These are phyloP conservation scores for Yamagishiella unicocca DNA, from an alignment of 139 green algal genomes.

Conservation along the genomic window DNA sequence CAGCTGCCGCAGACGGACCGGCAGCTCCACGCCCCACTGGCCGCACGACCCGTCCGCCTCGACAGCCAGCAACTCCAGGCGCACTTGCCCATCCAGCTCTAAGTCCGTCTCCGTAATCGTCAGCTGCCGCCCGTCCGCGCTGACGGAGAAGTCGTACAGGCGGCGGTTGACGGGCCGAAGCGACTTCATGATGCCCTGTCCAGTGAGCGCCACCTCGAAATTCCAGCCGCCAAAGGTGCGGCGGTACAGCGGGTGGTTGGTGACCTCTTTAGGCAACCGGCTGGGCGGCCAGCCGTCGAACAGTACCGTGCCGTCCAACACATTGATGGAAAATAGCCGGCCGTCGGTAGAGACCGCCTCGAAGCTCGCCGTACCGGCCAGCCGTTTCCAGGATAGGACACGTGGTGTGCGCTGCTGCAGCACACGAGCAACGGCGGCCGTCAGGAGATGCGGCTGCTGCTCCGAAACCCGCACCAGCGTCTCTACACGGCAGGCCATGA, in stretches of 20 bases:
- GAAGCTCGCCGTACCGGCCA: conserved; percentile 40
- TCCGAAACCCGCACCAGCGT: background rate
- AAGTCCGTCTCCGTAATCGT: conserved; percentile 57
- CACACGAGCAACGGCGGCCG: background rate
- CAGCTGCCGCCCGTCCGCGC: background rate
- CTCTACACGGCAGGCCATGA: conserved; percentile 16
- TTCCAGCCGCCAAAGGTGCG: conserved; percentile 65
- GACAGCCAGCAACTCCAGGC: conserved; percentile 64
- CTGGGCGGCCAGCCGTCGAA: conserved; percentile 55
- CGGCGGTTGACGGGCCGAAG: conserved; percentile 24
- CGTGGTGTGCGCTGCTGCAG: background rate
- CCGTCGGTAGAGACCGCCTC: conserved; percentile 50
- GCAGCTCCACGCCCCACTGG: conserved; percentile 59
- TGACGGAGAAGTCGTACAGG: conserved; percentile 30
- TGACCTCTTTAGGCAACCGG: conserved; percentile 59
- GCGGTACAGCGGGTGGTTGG: conserved; percentile 62
- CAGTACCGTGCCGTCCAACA: conserved; percentile 62
- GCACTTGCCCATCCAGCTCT: background rate
- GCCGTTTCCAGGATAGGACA: background rate
- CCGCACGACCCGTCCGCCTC: conserved; percentile 32
- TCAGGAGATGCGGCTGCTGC: background rate
- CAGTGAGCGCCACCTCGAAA: conserved; percentile 61
- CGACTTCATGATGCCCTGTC: conserved; percentile 39
- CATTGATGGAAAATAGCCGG: conserved; percentile 64
- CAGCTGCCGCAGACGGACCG: conserved; percentile 54